Evolutionary conservation across 2,329 filamentous ascomycete species (phyloP), one percentile per base, ranked within the genome.

Genomic region (Stachybotrys chartarum): DNA sequence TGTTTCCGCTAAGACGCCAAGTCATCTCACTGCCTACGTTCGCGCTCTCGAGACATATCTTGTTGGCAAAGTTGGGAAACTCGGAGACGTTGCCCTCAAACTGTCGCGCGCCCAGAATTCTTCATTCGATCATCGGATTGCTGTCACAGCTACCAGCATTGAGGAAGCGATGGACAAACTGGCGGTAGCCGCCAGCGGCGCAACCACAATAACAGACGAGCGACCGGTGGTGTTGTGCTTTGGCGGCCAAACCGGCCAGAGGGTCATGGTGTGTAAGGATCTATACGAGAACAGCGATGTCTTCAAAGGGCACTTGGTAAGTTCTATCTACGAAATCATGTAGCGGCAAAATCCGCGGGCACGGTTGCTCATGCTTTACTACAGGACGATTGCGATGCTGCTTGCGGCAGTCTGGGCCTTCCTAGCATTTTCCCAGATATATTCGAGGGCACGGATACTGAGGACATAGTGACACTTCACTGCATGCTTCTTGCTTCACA

Each of bases 381-480:
- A 51, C 14, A 51, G 49, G 30, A 72, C 48, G 46, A 56, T 7
- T 75, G 73, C 53, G 65, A 75, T 31, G 24, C 50, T 0, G 55
- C 62, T 0, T 53, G 66, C 1, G 54, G 56, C n/a, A 48, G 24
- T 0, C 45, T 69, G 1, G 70, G 70, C 49, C 55, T 63, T 59
- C 42, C 66, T 39, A 60, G 66, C 56, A 55, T 72, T 24, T 57
- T 71, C 59, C 63, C 70, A 46, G 54, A 53, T 11, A 60, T 72
- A 6, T 65, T 68, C 52, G 55, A 68, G n/a, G 17, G 55, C 0
- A 53, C 58, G 0, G 60, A 65, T 5, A 54, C 67, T 12, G 48
- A 56, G 3, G 66, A 73, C 51, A 8, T 65, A 3, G 60, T 66
- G 7, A 24, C 55, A 1, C 59, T 75, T 1, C 75, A 76, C 17